Percentiles rank a stretch among this genome's conserved stretches.
phyloP scores from a whole-genome alignment of 1,284 basidiomycete species.

The Chondrostereum purpureum region DNA sequence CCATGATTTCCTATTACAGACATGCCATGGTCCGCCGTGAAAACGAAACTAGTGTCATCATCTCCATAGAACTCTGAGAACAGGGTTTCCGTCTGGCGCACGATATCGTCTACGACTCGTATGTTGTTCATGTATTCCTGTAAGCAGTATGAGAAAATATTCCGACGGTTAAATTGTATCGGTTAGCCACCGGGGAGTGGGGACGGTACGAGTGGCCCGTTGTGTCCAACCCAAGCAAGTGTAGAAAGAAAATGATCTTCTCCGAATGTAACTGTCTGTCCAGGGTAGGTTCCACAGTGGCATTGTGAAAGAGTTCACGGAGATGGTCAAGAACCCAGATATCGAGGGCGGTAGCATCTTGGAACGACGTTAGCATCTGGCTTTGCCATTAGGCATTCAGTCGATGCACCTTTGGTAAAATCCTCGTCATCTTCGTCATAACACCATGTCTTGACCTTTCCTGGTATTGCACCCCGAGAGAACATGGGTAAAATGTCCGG shows the following conservation, averaged over 20 bases:
- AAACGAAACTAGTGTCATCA: conserved; percentile 71
- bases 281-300: conserved; percentile 45
- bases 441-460: conserved; percentile 70
- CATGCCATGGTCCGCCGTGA: conserved; percentile 92
- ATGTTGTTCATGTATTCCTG: conserved; percentile 88
- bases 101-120: conserved; percentile 73
- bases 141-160: too few species aligned
- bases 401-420: conserved; percentile 73
- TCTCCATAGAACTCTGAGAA: conserved; percentile 64
- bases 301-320: conserved; percentile 52
- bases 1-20: conserved; percentile 86
- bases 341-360: conserved; percentile 77
- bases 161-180: too few species aligned
- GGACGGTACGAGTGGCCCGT: conserved; percentile 87
- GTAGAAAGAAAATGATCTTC: conserved; percentile 77
- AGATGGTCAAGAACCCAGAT: conserved; percentile 76
- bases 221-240: conserved; percentile 81
- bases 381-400: too few species aligned
- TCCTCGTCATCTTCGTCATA: conserved; percentile 80
- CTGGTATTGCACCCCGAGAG: conserved; percentile 62
- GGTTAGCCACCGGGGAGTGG: conserved; percentile 53
- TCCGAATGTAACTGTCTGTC: conserved; percentile 44
- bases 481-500: conserved; percentile 93
- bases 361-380: too few species aligned
- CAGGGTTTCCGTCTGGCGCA: conserved; percentile 60